Evolutionary conservation across 129 eudicot genomes (phyloP).

Genomic region (Flaveria sonorensis): DNA sequence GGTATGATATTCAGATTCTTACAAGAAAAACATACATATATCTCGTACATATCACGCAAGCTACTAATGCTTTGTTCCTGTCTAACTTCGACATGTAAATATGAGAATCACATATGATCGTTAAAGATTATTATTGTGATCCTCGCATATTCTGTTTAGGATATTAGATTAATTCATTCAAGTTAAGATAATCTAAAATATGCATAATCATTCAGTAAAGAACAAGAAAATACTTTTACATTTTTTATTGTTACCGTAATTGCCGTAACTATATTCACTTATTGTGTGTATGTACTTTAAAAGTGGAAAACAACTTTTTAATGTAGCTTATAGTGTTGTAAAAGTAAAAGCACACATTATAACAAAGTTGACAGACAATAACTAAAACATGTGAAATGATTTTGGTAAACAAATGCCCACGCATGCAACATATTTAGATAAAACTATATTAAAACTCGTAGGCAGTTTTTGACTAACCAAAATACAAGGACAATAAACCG

Average conservation of each 20-base stretch:
- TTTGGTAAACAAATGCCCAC: not conserved
- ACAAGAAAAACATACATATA: too few species aligned
- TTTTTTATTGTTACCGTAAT: not conserved
- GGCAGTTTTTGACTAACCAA: not conserved
- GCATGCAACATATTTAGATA: not conserved
- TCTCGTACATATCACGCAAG: too few species aligned
- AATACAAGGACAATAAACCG: not conserved
- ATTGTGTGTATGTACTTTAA: not conserved
- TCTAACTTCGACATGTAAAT: too few species aligned
- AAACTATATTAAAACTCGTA: not conserved
- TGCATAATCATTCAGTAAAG: too few species aligned
- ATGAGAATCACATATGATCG: too few species aligned
- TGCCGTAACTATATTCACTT: not conserved
- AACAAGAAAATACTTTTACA: too few species aligned
- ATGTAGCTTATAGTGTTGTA: not conserved
- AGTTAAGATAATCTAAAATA: too few species aligned
- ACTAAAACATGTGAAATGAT: not conserved
- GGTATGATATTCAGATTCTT: too few species aligned
- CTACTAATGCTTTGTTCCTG: too few species aligned
- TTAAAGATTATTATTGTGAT: too few species aligned
- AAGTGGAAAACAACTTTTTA: not conserved
- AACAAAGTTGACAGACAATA: not conserved
- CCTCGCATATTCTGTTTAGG: too few species aligned
- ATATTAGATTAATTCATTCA: too few species aligned
- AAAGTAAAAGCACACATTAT: not conserved